Evolutionary conservation across 176 grass and related monocot genomes (phyloP).

Genomic region (Dendrocalamus sinicus): DNA sequence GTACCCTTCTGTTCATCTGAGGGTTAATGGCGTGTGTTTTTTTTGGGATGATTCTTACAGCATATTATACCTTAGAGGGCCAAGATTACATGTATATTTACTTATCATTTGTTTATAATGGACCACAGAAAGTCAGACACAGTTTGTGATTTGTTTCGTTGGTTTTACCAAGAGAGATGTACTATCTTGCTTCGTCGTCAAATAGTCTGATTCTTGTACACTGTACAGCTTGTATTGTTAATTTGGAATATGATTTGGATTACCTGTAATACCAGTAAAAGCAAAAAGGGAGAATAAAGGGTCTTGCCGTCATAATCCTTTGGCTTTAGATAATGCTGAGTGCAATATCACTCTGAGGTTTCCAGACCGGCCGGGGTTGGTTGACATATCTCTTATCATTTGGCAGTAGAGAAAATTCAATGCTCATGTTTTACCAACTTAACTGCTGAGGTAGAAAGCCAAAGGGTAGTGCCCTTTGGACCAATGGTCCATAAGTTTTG

Average conservation of each 20-base stretch:
- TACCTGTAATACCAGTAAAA: background rate
- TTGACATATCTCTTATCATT: too few species aligned
- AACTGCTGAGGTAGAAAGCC: too few species aligned
- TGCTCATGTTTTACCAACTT: too few species aligned
- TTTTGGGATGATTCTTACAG: conserved; percentile 25
- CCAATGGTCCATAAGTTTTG: too few species aligned
- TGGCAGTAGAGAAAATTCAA: too few species aligned
- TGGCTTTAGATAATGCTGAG: too few species aligned
- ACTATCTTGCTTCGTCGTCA: background rate
- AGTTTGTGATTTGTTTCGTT: background rate
- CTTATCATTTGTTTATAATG: conserved; percentile 31
- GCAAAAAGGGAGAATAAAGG: too few species aligned
- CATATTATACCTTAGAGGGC: conserved; percentile 19
- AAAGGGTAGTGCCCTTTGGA: too few species aligned
- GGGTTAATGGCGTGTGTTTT: background rate
- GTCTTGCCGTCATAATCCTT: too few species aligned
- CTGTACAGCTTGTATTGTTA: conserved; percentile 35
- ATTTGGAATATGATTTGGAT: conserved; percentile 31
- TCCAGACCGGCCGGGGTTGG: too few species aligned
- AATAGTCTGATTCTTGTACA: background rate
- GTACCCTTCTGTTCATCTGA: conserved; percentile 21
- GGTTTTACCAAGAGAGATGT: background rate
- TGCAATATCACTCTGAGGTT: too few species aligned
- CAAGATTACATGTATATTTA: conserved; percentile 14
- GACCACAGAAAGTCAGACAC: conserved; percentile 33